Percentiles rank a stretch among this genome's conserved stretches.
Evolutionary conservation across 768 basidiomycete genomes (phyloP).

Genomic region (Piloderma croceum): DNA sequence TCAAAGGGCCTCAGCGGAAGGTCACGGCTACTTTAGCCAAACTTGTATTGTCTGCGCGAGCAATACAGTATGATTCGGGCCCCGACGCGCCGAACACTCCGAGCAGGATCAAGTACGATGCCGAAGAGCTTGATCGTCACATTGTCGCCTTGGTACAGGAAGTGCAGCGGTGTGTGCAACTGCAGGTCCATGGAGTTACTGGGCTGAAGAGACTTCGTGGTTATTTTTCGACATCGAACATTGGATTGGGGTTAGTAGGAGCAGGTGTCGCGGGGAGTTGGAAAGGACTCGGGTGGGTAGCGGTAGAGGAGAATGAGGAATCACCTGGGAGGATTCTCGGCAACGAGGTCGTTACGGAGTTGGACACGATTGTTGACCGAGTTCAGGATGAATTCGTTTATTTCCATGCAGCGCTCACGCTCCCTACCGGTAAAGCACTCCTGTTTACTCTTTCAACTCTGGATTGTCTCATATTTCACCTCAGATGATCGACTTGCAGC

Average conservation of each 20-base stretch:
- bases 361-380: slow-evolving; percentile 48
- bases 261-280: slow-evolving; percentile 71
- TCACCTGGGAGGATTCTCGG: slow-evolving; percentile 42
- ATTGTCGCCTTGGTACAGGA: slow-evolving; percentile 63
- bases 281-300: slow-evolving; percentile 83
- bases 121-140: slow-evolving; percentile 69
- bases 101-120: slow-evolving; percentile 67
- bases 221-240: slow-evolving; percentile 51
- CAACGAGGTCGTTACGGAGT: slow-evolving; percentile 47
- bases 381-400: slow-evolving; percentile 35
- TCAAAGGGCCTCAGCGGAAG: slow-evolving; percentile 78
- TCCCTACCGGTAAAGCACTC: slow-evolving; percentile 32
- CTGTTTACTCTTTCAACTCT: neutral
- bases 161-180: slow-evolving; percentile 50
- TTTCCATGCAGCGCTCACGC: slow-evolving; percentile 30
- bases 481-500: slow-evolving; percentile 27
- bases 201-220: slow-evolving; percentile 55
- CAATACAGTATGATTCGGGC: slow-evolving; percentile 77
- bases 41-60: slow-evolving; percentile 85
- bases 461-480: slow-evolving; percentile 1
- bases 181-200: slow-evolving; percentile 16
- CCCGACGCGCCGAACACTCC: slow-evolving; percentile 56
- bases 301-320: slow-evolving; percentile 43
- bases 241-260: slow-evolving; percentile 77
- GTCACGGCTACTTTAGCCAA: slow-evolving; percentile 87